phyloP scores from a whole-genome alignment of 2,329 filamentous ascomycete species.

The Parafenestella ontariensis region DNA sequence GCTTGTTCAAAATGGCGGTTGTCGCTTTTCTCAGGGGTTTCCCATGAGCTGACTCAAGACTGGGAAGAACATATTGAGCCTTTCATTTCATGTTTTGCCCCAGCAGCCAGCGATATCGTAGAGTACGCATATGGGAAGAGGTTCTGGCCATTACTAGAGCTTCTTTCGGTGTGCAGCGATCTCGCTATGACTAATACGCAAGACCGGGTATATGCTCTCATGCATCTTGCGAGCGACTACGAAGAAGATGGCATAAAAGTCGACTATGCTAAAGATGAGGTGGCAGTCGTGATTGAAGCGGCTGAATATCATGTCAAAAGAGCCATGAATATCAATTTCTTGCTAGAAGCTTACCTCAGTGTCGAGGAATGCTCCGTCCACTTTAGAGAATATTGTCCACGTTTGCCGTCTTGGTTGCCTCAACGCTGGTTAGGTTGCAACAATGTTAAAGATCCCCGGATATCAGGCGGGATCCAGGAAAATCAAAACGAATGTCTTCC shows the following conservation, averaged over 20 bases:
- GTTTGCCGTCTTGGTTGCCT: not conserved
- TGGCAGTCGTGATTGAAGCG: not conserved
- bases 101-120: not conserved
- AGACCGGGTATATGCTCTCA: conserved; percentile 5
- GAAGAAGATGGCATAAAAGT: conserved; percentile 1
- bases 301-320: not conserved
- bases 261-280: not conserved
- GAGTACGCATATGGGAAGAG: not conserved
- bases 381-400: not conserved
- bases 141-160: not conserved
- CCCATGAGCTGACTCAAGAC: not conserved
- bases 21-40: not conserved
- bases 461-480: too few species aligned
- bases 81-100: not conserved
- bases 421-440: not conserved
- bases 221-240: conserved; percentile 6
- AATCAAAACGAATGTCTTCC: too few species aligned
- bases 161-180: not conserved
- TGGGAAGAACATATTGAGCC: not conserved
- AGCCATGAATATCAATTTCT: not conserved
- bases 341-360: not conserved
- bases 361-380: not conserved
- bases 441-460: too few species aligned
- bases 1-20: not conserved
- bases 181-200: not conserved